Evolutionary conservation across 192 early-diverging fungal genomes (phyloP), one percentile per base, ranked within the genome.

Genomic region (Backusella parvicylindrica): DNA sequence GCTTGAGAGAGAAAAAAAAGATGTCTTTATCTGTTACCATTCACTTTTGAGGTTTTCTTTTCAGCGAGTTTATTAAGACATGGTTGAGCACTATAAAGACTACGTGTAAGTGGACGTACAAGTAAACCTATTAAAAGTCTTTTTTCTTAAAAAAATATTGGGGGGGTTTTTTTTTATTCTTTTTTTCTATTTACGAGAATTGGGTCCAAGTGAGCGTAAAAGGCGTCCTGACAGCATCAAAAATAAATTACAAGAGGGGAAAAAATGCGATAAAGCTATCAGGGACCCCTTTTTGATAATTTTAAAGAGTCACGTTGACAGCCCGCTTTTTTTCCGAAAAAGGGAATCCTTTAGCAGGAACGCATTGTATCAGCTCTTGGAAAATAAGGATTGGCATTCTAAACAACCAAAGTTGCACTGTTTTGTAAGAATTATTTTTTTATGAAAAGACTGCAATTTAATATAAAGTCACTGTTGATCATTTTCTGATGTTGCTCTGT

Each of bases 41-140:
- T 56, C 21, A 56, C 50, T 56, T 56, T 56, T 9, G 50, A 56
- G 9, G 21, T 6, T 26, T 56, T 56, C 23, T 56, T 56, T 26
- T 56, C 50, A 8, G 23, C 50, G 7, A 56, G 21, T 56, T 56
- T 56, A 26, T 56, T 9, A 56, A 56, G 50, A 56, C 50, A 56
- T 9, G 50, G 50, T 23, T 26, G 50, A 11, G 50, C 50, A 56
- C 50, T 56, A 56, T 56, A 56, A 56, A 56, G 21, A 56, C 50
- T 56, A 56, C 50, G 50, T 56, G 50, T 56, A 56, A 56, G 50
- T 56, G 50, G 50, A 56, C 50, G 50, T 11, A 56, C 50, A 56
- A 56, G 21, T 3, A 56, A 26, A 56, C 50, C 50, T 56, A 56
- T 56, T 56, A 6, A 49, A 49, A 49, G 47, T 49, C 4, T 49